Evolutionary conservation across 441 rosid species (phyloP).

Genomic region (Populus hybrid): DNA sequence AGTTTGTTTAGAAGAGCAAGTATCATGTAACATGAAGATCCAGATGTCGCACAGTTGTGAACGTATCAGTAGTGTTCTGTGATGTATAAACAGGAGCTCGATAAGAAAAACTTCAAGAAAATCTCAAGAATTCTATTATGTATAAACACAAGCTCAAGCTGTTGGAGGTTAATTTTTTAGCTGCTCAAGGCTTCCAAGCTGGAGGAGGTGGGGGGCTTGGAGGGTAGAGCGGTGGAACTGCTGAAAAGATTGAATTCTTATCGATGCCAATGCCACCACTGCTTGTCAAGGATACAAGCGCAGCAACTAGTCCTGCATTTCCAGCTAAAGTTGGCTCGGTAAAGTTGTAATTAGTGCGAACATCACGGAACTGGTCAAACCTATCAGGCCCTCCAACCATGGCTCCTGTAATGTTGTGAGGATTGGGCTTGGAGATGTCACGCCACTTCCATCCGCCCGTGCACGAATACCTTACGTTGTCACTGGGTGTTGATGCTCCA

Average conservation of each 20-base stretch:
- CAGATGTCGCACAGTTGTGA: background rate
- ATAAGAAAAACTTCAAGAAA: background rate
- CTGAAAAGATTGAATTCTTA: constrained; percentile 56
- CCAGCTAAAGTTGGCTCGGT: constrained; percentile 83
- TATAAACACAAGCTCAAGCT: background rate
- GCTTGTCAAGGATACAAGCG: constrained; percentile 60
- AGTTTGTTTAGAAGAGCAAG: background rate
- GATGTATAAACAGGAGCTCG: background rate
- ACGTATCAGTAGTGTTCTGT: background rate
- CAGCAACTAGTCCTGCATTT: constrained; percentile 75
- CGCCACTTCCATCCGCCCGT: constrained; percentile 66
- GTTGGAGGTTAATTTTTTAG: background rate
- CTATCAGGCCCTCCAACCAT: constrained; percentile 84
- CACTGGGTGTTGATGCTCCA: constrained; percentile 67
- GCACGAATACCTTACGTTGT: constrained; percentile 57
- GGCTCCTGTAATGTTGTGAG: constrained; percentile 76
- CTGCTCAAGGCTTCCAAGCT: constrained; percentile 68
- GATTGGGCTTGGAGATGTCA: constrained; percentile 52
- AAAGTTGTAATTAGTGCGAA: constrained; percentile 45
- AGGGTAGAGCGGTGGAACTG: constrained; percentile 72
- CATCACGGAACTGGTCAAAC: constrained; percentile 57
- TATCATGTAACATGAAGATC: background rate
- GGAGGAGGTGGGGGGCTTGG: constrained; percentile 64
- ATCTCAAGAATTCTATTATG: background rate
- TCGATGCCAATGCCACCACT: constrained; percentile 49